Base-by-base conservation (phyloP, 495 filamentous ascomycete species). In the Immersiella caudata region DNA sequence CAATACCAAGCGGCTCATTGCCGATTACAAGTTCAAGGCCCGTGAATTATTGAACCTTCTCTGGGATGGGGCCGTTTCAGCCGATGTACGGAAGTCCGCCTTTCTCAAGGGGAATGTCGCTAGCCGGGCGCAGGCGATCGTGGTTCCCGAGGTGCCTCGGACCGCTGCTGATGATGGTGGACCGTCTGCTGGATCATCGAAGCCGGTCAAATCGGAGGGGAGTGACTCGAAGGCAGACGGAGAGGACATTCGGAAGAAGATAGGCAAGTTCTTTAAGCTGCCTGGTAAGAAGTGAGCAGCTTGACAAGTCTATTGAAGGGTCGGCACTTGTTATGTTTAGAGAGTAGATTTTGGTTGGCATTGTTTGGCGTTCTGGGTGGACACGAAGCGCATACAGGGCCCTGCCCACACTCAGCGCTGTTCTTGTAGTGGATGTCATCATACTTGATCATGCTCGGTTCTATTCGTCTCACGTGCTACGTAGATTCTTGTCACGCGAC, bases 181-280 rank as follows among this genome's bases (percentile, higher is more conserved):
- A 0, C 8, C 63, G 14, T 36, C 55, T 27, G 70, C 76, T 11
- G 70, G 56, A 2, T 62, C 76, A 62, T 77, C 71, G 59, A 78
- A 69, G 35, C 72, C 78, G 65, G 78, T 75, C 20, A 82, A 82
- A 70, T 80, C 84, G 62, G 78, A 76, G 25, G 84, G 80, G 73
- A 79, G 68, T 68, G 87, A 81, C 68, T 75, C 74, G 36, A 82
- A 80, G 8, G 27, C 71, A 54, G 73, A 75, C 51, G 62, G 73
- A n/a, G 79, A 81, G 1, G 76, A 72, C 14, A 71, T 78, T 11
- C 73, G 69, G 26, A 82, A 84, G 74, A 84, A 83, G 70, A 76
- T 91, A 65, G 86, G 90, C 2, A 93, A 90, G 76, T 92, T 90
- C 86, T 76, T 93, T 25, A 91, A 91, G 71, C 73, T 89, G 60